Evolutionary conservation across 306 rosid genomes (phyloP).

Genomic region (Adenanthera pavonina): DNA sequence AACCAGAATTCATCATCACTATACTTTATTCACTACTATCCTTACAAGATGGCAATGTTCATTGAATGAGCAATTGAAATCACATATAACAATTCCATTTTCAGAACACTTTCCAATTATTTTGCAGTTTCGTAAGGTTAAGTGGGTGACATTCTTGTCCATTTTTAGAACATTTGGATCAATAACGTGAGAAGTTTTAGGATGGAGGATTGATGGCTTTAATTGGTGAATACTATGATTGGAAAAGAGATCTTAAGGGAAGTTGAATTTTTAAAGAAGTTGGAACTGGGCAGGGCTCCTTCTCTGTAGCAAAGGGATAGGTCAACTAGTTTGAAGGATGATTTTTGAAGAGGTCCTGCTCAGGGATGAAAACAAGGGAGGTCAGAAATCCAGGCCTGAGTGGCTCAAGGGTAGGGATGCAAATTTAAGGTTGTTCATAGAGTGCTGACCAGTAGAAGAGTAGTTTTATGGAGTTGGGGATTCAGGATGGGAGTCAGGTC

Average conservation of each 20-base stretch:
- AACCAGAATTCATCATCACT: not conserved
- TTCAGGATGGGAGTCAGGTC: not conserved
- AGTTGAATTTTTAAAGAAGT: not conserved
- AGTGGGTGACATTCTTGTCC: not conserved
- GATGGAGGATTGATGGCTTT: not conserved
- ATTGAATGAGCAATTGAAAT: conserved; percentile 31
- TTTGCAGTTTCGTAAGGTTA: not conserved
- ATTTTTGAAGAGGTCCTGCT: not conserved
- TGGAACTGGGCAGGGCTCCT: not conserved
- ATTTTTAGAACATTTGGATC: not conserved
- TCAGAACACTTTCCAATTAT: not conserved
- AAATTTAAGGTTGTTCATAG: not conserved
- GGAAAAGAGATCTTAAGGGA: not conserved
- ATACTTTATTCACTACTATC: not conserved
- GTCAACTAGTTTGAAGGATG: not conserved
- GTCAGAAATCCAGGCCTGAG: not conserved
- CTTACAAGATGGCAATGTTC: conserved; percentile 12
- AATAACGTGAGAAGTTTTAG: not conserved
- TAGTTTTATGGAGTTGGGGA: not conserved
- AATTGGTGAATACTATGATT: not conserved
- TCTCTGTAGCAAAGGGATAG: not conserved
- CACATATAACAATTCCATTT: not conserved
- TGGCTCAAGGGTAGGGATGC: not conserved
- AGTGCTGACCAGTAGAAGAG: not conserved
- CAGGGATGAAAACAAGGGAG: not conserved